These are phyloP conservation scores for Lepidium campestre DNA, from an alignment of 441 rosid species.

Conservation along the genomic window DNA sequence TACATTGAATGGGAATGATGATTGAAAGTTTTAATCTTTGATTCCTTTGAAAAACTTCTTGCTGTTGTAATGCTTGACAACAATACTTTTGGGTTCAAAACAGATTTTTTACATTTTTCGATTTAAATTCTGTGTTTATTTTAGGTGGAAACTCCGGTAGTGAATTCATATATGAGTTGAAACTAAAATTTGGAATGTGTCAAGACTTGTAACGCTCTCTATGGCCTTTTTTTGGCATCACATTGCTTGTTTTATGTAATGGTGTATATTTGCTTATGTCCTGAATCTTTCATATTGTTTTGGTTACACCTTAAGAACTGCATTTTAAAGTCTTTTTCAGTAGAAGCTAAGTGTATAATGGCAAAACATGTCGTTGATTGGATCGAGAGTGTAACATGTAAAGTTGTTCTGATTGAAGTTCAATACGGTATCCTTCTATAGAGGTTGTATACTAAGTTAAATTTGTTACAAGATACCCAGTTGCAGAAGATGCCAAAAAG, in stretches of 20 bases:
- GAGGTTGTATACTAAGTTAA: slow-evolving; percentile 29
- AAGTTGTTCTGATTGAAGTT: neutral
- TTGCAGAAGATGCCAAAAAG: slow-evolving; percentile 96
- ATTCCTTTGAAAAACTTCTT: neutral
- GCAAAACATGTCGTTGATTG: neutral
- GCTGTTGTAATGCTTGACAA: neutral
- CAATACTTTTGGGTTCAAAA: neutral
- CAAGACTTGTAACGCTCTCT: neutral
- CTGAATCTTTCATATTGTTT: neutral
- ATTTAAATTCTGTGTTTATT: neutral
- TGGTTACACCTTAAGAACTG: neutral
- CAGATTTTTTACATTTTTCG: neutral
- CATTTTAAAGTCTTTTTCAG: neutral
- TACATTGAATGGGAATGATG: neutral
- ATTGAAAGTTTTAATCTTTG: slow-evolving; percentile 3
- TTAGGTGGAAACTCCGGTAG: neutral
- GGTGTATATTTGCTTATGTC: neutral
- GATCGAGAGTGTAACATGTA: neutral
- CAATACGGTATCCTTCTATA: neutral
- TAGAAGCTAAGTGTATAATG: neutral
- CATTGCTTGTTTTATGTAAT: neutral
- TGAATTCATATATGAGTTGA: neutral
- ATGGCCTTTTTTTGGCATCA: neutral
- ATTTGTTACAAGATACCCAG: slow-evolving; percentile 69
- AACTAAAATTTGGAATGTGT: neutral